Base-by-base conservation (phyloP, 352 stramenopile species). In the Phytophthora hybrid region DNA sequence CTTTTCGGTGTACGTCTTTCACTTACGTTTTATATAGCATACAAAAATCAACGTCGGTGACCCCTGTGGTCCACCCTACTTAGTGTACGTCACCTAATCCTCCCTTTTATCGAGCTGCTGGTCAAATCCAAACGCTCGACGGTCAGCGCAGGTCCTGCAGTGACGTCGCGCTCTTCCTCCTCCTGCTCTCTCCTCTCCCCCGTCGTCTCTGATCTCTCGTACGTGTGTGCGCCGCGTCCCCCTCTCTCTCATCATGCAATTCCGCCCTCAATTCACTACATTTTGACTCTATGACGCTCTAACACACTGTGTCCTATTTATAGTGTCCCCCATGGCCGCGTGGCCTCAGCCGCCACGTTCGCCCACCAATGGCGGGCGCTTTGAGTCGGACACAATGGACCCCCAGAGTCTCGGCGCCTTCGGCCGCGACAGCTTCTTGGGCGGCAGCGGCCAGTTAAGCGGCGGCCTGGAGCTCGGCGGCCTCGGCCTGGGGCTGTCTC, bases 341-440 rank as follows among this genome's bases (percentile, higher is more conserved):
- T 81, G 74, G 74, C 70, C 70, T 8, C 61, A 78, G 58, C 71
- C 74, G 11, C 74, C 74, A 59, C 70, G 71, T 39, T 78, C 74
- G 16, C 66, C 65, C 14, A 71, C 64, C 9, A 46, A 37, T 46
- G 26, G 14, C 21, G 75, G 71, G 19, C 74, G 31, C 13, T 76
- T 76, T 46, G 47, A 65, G 18, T 57, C 74, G 61, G 71, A 81
- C 58, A 71, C 63, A 62, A 19, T 55, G 51, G 32, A 13, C 9
- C 72, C 74, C 59, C 71, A 66, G 49, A 55, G 21, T 59, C 67
- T 77, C 26, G 58, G 69, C 41, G 59, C 69, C 26, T 81, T 78
- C 46, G 51, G 54, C 31, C 51, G 61, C 16, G 71, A 73, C 62
- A 32, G 49, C 31, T 79, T 79, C 58, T 44, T 66, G 19, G 47